Evolutionary conservation across 1,139 yeast species (phyloP).

Genomic region (Scheffersomyces parashehatae): DNA sequence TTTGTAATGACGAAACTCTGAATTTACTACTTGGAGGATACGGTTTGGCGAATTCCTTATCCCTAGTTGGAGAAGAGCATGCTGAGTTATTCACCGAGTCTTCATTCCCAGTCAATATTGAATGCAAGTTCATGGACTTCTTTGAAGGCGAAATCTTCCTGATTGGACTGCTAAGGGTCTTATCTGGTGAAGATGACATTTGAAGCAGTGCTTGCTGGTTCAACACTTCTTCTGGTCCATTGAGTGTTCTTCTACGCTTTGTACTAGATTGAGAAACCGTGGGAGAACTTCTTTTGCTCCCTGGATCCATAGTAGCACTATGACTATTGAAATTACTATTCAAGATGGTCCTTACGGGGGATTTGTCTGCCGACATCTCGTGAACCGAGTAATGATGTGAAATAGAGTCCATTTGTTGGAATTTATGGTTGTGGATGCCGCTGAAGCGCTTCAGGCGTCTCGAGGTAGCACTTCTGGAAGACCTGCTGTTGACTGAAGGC

Average conservation of each 20-base stretch:
- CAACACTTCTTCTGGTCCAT: constrained; percentile 26
- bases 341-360: neutral
- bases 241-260: constrained; percentile 24
- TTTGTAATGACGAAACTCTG: constrained; percentile 32
- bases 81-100: neutral
- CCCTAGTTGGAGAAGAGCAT: neutral
- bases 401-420: constrained; percentile 45
- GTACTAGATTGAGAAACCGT: constrained; percentile 11
- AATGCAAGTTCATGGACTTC: constrained; percentile 39
- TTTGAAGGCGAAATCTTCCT: constrained; percentile 41
- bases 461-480: constrained; percentile 6
- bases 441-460: constrained; percentile 31
- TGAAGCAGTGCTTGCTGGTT: constrained; percentile 8
- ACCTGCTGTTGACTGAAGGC: constrained; percentile 4
- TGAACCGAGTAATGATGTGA: constrained; percentile 39
- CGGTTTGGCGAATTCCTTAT: constrained; percentile 24
- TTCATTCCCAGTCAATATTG: neutral
- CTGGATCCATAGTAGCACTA: neutral
- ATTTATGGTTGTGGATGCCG: constrained; percentile 34
- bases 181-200: constrained; percentile 3
- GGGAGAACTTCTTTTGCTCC: too few relatives aligned
- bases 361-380: neutral
- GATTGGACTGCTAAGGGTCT: constrained; percentile 16
- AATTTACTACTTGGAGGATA: constrained; percentile 25
- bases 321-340: neutral